Evolutionary conservation across 805 yeast genomes (phyloP), one percentile per base, ranked within the genome.

Genomic region (Candida andamanensis): DNA sequence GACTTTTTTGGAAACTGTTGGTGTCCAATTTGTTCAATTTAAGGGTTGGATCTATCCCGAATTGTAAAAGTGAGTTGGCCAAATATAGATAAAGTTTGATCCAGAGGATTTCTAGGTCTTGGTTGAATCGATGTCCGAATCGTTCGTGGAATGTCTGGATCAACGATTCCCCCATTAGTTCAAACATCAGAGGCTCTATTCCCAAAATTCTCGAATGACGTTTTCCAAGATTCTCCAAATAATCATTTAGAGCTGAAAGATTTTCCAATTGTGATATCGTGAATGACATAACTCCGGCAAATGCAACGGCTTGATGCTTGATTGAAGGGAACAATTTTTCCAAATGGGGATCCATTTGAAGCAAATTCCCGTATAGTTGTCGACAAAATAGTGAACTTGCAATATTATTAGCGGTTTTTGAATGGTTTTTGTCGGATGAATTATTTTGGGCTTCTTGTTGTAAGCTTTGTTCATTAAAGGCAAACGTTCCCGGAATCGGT

Each of bases 131-230:
- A 3, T 32, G 42, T 9, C 69, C 67, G 41, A 79, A 80, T 42
- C 87, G 56, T 50, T 80, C 85, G 45, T 72, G 71, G 42, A 81
- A 76, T 1, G 90, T 81, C 45, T 70, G 73, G 36, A 81, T 63
- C 26, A 82, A 61, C 0, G 87, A 86, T 33, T 72, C 72, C 2
- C 90, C 90, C 86, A 82, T 77, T 22, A 78, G 53, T 50, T 79
- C 79, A 44, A 78, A 82, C 49, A 76, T 78, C 2, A 69, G 67
- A 0, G 83, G 70, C 38, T 80, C 86, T 24, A 83, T 80, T 11
- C 85, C 85, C 39, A 85, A 60, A 30, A 85, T 78, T 42, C 95
- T 60, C 2, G 85, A 63, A 53, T 85, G 95, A 31, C 85, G 63
- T 49, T 81, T 82, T 2, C 89, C 94, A 42, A 85, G 56, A 28